Percentiles rank a stretch among this genome's conserved stretches.
Conservation (phyloP, 495 filamentous ascomycete genomes). For the Talaromyces nanjingensis region DNA sequence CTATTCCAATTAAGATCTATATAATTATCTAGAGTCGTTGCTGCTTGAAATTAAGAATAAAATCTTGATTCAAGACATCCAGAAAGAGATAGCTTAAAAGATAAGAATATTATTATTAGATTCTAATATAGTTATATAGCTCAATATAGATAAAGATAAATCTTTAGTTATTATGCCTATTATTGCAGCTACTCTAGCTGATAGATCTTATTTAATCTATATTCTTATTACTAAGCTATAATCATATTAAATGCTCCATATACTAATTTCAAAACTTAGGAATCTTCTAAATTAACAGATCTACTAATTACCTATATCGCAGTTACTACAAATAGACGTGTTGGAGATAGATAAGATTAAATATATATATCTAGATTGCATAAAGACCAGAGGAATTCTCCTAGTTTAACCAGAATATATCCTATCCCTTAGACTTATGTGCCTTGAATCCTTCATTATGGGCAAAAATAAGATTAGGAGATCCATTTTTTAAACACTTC, state of each 20-base stretch:
- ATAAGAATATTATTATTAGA: constrained; percentile 42
- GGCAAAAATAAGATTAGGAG: constrained; percentile 18
- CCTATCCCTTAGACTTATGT: constrained; percentile 62
- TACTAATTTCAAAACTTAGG: constrained; percentile 52
- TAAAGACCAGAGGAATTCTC: constrained; percentile 44
- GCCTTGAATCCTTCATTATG: constrained; percentile 40
- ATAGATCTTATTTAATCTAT: constrained; percentile 44
- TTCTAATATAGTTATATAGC: constrained; percentile 53
- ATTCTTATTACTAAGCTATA: constrained; percentile 60
- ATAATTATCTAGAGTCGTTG: constrained; percentile 48
- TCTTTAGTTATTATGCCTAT: constrained; percentile 65
- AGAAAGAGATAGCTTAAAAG: constrained; percentile 46
- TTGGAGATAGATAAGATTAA: constrained; percentile 11
- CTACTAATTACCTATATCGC: constrained; percentile 57
- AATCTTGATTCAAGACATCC: constrained; percentile 54
- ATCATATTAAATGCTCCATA: constrained; percentile 55
- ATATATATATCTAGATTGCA: constrained; percentile 36
- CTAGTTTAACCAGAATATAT: constrained; percentile 65
- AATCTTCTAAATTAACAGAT: constrained; percentile 51
- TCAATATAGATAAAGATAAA: constrained; percentile 77
- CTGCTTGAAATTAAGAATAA: constrained; percentile 60
- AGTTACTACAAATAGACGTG: constrained; percentile 35
- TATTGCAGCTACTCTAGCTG: constrained; percentile 46
- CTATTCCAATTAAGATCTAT: constrained; percentile 46
- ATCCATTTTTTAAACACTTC: constrained; percentile 32